Base-by-base conservation (phyloP, 2,329 filamentous ascomycete genomes). In the Fusarium marasasianum region DNA sequence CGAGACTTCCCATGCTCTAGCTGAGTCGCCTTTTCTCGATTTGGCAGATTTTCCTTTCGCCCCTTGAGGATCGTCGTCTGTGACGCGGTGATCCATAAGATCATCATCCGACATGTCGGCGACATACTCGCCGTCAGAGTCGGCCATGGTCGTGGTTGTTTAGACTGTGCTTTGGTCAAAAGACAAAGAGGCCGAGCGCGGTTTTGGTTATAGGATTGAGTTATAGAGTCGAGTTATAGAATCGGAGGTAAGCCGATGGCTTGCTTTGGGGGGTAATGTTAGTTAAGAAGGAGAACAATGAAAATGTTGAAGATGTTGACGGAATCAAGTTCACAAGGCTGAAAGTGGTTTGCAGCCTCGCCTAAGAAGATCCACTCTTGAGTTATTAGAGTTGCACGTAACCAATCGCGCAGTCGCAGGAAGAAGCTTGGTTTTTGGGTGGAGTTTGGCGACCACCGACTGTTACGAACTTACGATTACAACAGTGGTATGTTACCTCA, bases 71-170 rank as follows among this genome's bases (percentile, higher is more conserved):
- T 82, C 78, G 71, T 82, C 83, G 57, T 84, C 81, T 61, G 82
- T 84, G 73, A 86, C 83, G 48, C 83, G 84, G 76, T 87, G 84
- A 75, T 86, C 85, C 71, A 86, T 84, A 69, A 91, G 86, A 72
- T 92, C 91, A 77, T 93, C 91, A 76, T 92, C 91, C 31, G 91
- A 92, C 80, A 87, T 85, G 68, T 90, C 88, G 74, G 81, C 88
- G 69, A 92, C 87, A 80, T 90, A 93, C 75, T 93, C 91, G 81
- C 90, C 92, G 79, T 94, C 92, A 24, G 91, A 93, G 82, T 93
- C 91, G 63, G 91, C 90, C 92, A 94, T 94, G 73, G 70, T 71
- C 55, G 26, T 20, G 14, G 14, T 51, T 6, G 6, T 26, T 59
- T 31, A 14, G 12, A 4, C 31, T 6, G 44, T 60, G 26, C 17